Percentiles rank a stretch among this genome's conserved stretches.
phyloP scores from a whole-genome alignment of 2,329 filamentous ascomycete species.

The Parascedosporium putredinis region DNA sequence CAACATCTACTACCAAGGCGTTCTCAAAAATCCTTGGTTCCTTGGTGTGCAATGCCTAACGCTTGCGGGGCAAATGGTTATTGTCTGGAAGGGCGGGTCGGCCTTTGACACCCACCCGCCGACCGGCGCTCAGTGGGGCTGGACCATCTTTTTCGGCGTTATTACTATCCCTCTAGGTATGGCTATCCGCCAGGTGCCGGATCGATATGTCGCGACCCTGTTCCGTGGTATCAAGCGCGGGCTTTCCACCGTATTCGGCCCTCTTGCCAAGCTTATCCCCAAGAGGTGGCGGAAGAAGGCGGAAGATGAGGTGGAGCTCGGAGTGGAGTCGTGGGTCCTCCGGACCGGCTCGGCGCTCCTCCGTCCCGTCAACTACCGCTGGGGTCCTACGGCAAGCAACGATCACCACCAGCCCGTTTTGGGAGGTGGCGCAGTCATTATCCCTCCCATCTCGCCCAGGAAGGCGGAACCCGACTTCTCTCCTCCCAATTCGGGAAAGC shows the following conservation, averaged over 20 bases:
- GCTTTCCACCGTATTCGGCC: slow-evolving; percentile 11
- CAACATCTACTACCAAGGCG: slow-evolving; percentile 68
- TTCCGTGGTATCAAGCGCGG: slow-evolving; percentile 17
- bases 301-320: slow-evolving; percentile 8
- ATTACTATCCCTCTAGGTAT: slow-evolving; percentile 54
- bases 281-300: slow-evolving; percentile 12
- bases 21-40: slow-evolving; percentile 68
- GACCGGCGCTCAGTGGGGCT: slow-evolving; percentile 57
- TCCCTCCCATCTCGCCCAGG: slow-evolving; percentile 7
- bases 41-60: slow-evolving; percentile 56
- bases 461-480: background rate
- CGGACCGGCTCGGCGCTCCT: slow-evolving; percentile 14
- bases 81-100: slow-evolving; percentile 58
- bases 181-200: slow-evolving; percentile 29
- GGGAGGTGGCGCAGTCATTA: slow-evolving; percentile 5
- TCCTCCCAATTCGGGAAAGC: background rate
- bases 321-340: slow-evolving; percentile 15
- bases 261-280: slow-evolving; percentile 12
- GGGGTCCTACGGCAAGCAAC: slow-evolving; percentile 14
- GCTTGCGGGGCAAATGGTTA: slow-evolving; percentile 59
- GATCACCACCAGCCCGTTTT: background rate
- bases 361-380: slow-evolving; percentile 16
- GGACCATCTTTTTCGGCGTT: slow-evolving; percentile 57
- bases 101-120: slow-evolving; percentile 55
- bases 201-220: slow-evolving; percentile 20